Evolutionary conservation across 495 filamentous ascomycete genomes (phyloP).

Genomic region (Penicillium longicatenatum): DNA sequence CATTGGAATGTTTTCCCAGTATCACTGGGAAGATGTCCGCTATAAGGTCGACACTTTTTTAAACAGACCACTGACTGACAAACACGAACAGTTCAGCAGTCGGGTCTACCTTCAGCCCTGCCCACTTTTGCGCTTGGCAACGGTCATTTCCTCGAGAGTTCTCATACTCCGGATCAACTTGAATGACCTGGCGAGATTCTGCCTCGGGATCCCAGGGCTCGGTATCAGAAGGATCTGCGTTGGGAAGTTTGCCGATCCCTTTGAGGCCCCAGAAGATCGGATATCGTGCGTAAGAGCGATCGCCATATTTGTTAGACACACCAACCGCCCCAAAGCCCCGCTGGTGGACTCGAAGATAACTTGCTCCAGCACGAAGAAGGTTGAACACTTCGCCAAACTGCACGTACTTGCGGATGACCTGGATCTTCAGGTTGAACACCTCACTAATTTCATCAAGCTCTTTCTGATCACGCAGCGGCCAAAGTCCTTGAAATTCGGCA

Average conservation of each 20-base stretch:
- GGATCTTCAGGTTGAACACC: slow-evolving; percentile 61
- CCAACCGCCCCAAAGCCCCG: slow-evolving; percentile 75
- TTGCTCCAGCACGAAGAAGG: slow-evolving; percentile 70
- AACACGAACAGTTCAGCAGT: slow-evolving; percentile 76
- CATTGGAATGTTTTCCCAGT: slow-evolving; percentile 64
- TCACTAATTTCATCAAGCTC: slow-evolving; percentile 68
- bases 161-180: slow-evolving; percentile 61
- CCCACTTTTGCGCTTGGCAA: slow-evolving; percentile 76
- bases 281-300: slow-evolving; percentile 72
- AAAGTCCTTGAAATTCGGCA: slow-evolving; percentile 74
- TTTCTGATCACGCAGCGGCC: slow-evolving; percentile 70
- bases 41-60: slow-evolving; percentile 78
- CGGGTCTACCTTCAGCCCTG: slow-evolving; percentile 65
- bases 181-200: slow-evolving; percentile 51
- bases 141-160: slow-evolving; percentile 57
- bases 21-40: slow-evolving; percentile 74
- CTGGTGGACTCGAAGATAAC: slow-evolving; percentile 72
- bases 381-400: slow-evolving; percentile 72
- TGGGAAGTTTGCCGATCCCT: slow-evolving; percentile 70
- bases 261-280: slow-evolving; percentile 77
- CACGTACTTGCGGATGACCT: slow-evolving; percentile 42
- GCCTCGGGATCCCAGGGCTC: slow-evolving; percentile 62
- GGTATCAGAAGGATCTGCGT: slow-evolving; percentile 77
- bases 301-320: slow-evolving; percentile 74
- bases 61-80: slow-evolving; percentile 77